Conservation (phyloP, 2,329 filamentous ascomycete genomes). For the Phyllosticta citriasiana region DNA sequence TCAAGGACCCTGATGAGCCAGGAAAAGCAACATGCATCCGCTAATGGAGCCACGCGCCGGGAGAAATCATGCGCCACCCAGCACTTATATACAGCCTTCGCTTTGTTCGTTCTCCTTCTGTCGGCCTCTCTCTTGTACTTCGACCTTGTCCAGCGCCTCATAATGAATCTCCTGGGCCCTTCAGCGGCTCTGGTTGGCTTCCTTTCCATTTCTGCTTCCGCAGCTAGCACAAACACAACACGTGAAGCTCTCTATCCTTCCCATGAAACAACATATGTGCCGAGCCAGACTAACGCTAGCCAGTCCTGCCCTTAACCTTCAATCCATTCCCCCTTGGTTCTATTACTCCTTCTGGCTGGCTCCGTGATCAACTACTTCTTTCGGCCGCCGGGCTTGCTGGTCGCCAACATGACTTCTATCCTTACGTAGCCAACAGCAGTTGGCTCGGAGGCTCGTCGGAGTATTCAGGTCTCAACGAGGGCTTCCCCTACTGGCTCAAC, state of each 20-base stretch:
- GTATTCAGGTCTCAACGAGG: slow-evolving; percentile 46
- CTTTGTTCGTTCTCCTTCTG: background rate
- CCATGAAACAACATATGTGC: background rate
- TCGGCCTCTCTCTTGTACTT: background rate
- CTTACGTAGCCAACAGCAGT: slow-evolving; percentile 40
- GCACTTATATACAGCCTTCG: background rate
- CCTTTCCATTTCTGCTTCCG: background rate
- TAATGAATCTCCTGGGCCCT: background rate
- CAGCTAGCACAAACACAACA: background rate
- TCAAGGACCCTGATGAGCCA: background rate
- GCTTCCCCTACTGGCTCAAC: slow-evolving; percentile 50
- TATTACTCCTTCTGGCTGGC: slow-evolving; percentile 43
- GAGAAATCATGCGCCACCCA: background rate
- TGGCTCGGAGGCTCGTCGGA: slow-evolving; percentile 45
- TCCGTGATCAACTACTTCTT: slow-evolving; percentile 40
- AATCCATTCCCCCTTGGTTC: slow-evolving; percentile 39
- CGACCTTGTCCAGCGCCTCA: background rate
- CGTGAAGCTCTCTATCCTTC: background rate
- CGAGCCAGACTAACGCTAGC: background rate
- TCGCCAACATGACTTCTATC: slow-evolving; percentile 46
- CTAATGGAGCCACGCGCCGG: background rate
- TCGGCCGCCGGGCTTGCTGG: slow-evolving; percentile 44
- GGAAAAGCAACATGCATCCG: background rate
- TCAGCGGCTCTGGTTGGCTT: background rate
- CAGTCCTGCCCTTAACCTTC: slow-evolving; percentile 27